A percentile compares a stretch with the other conserved stretches of the same genome.
Conservation (phyloP, 2,329 filamentous ascomycete genomes). For the Phyllosticta citriasiana region DNA sequence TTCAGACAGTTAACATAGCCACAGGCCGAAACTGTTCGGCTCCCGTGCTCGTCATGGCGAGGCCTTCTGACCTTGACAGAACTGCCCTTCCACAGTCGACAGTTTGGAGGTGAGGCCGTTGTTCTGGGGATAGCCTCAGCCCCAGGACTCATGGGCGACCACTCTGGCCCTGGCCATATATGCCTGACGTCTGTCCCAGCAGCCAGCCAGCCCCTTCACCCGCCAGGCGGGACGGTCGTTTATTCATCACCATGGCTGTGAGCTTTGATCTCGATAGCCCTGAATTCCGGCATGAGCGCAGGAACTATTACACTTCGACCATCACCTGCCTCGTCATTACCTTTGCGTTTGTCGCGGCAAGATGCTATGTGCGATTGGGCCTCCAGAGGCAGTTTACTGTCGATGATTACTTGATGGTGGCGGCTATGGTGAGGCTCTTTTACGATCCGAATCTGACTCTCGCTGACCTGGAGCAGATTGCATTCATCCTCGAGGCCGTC, state of each 20-base stretch:
- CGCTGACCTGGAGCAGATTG: not conserved
- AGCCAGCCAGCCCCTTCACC: not conserved
- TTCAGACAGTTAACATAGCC: not conserved
- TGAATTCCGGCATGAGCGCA: not conserved
- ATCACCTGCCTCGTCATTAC: not conserved
- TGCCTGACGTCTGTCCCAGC: not conserved
- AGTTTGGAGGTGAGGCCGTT: not conserved
- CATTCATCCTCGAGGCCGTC: not conserved
- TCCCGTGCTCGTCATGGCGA: not conserved
- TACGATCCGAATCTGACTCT: not conserved
- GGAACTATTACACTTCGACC: not conserved
- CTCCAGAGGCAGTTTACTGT: constrained; percentile 2
- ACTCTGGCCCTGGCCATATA: not conserved
- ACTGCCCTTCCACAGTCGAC: not conserved
- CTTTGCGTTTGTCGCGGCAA: not conserved
- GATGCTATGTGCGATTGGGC: not conserved
- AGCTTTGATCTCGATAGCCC: not conserved
- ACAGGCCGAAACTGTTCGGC: not conserved
- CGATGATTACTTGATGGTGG: not conserved
- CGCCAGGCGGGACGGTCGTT: not conserved
- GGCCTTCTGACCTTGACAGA: not conserved
- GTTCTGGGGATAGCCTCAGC: not conserved
- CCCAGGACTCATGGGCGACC: not conserved
- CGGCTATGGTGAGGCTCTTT: not conserved
- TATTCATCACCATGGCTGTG: not conserved